Evolutionary conservation across 352 stramenopile species (phyloP), one percentile per base, ranked within the genome.

Genomic region (Globisporangium camurandrum): DNA sequence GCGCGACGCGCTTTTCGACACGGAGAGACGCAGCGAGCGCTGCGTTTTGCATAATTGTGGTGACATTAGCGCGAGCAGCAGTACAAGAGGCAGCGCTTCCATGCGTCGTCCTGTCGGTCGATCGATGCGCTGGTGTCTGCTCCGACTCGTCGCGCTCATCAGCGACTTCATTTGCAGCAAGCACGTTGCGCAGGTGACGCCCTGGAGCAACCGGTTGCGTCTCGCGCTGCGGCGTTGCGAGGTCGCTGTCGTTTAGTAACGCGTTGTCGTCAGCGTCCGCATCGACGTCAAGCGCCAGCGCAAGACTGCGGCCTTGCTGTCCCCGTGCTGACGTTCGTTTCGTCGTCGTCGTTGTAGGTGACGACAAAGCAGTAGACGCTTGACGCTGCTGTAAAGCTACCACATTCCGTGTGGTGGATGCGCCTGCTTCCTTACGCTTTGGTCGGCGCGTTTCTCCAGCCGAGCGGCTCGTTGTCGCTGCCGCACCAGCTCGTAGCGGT

Each of bases 251-350:
- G n/a, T 5, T 0, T 19, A 41, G 14, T 11, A 41, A 19, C 36
- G 17, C 36, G n/a, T 49, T 53, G 2, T 63, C 41, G 19, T n/a
- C 37, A n/a, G 33, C 27, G 27, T 61, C 62, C 2, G 55, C 41
- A 11, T 50, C 34, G 4, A 41, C 31, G n/a, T 62, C 46, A 11
- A 54, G 26, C 8, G 54, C 51, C 30, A 70, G 26, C 26, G 61
- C 26, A 37, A 67, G 52, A n/a, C n/a, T n/a, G n/a, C n/a, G n/a
- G n/a, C n/a, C n/a, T n/a, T n/a, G n/a, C n/a, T n/a, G n/a, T n/a
- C n/a, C n/a, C n/a, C n/a, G n/a, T n/a, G n/a, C n/a, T n/a, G n/a
- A n/a, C n/a, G n/a, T n/a, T n/a, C n/a, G n/a, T n/a, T n/a, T n/a
- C n/a, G n/a, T n/a, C n/a, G n/a, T n/a, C n/a, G n/a, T n/a, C n/a